Evolutionary conservation across 2,329 filamentous ascomycete genomes (phyloP).

Genomic region (Penicillium vulpinum): DNA sequence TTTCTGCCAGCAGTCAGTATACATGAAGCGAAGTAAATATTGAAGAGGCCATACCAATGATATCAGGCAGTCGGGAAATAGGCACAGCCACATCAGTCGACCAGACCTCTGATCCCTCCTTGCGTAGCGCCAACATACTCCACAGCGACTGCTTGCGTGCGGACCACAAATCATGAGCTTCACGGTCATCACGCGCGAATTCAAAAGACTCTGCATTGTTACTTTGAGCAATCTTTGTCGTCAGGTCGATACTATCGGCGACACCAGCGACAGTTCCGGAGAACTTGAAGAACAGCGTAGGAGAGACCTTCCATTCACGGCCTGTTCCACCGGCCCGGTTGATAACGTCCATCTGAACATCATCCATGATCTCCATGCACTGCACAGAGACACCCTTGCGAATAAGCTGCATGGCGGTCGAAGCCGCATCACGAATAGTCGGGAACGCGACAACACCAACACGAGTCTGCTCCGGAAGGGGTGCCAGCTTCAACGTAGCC

Average conservation of each 20-base stretch:
- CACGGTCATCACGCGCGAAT: slow-evolving; percentile 55
- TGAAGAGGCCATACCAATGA: slow-evolving; percentile 51
- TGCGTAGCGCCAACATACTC: slow-evolving; percentile 59
- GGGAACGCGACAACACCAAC: slow-evolving; percentile 65
- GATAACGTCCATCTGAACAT: slow-evolving; percentile 65
- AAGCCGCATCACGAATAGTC: slow-evolving; percentile 61
- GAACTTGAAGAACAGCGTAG: slow-evolving; percentile 56
- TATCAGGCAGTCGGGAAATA: slow-evolving; percentile 61
- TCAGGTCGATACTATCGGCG: slow-evolving; percentile 70
- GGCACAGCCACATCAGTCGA: slow-evolving; percentile 63
- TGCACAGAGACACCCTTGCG: slow-evolving; percentile 65
- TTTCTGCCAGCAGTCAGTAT: slow-evolving; percentile 53
- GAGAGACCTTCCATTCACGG: slow-evolving; percentile 44
- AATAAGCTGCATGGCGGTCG: slow-evolving; percentile 64
- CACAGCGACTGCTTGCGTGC: slow-evolving; percentile 62
- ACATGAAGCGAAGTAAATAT: neutral
- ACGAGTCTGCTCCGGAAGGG: slow-evolving; percentile 62
- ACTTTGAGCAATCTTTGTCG: slow-evolving; percentile 64
- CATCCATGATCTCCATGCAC: slow-evolving; percentile 65
- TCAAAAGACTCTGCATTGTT: slow-evolving; percentile 59
- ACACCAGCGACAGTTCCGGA: slow-evolving; percentile 77
- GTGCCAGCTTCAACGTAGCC: slow-evolving; percentile 66
- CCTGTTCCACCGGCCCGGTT: slow-evolving; percentile 64
- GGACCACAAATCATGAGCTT: slow-evolving; percentile 60
- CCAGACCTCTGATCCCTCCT: slow-evolving; percentile 60